Evolutionary conservation across 2,329 filamentous ascomycete species (phyloP).

Genomic region (Ophiostoma ips): DNA sequence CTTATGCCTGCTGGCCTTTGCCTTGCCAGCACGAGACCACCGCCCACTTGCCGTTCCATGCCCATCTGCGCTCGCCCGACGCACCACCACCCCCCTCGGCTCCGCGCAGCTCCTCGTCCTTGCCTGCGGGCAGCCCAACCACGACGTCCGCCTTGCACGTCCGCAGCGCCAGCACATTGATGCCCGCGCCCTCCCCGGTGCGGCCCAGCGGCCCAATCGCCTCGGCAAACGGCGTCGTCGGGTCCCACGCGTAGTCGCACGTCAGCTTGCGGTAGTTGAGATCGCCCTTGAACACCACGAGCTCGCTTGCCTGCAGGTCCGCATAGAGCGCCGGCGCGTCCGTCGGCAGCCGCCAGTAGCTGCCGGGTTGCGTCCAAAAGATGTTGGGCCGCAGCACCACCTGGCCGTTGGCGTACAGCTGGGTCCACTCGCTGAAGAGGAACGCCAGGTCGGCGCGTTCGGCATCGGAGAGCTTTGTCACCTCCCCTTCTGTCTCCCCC

Average conservation of each 20-base stretch:
- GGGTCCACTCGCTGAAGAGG: constrained; percentile 70
- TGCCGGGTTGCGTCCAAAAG: constrained; percentile 83
- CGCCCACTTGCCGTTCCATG: constrained; percentile 92
- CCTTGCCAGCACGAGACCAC: constrained; percentile 76
- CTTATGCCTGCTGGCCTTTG: too few species aligned
- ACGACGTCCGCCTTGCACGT: constrained; percentile 97
- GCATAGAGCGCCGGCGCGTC: constrained; percentile 53
- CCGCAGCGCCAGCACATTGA: constrained; percentile 74
- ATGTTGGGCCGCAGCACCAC: constrained; percentile 68
- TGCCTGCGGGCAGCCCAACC: constrained; percentile 64
- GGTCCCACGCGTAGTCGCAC: constrained; percentile 67
- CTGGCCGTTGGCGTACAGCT: constrained; percentile 69
- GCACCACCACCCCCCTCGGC: constrained; percentile 59
- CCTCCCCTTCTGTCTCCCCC: too few species aligned
- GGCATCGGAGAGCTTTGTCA: constrained; percentile 48
- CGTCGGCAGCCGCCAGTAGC: constrained; percentile 74
- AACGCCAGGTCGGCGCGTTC: constrained; percentile 57
- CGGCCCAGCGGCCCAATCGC: constrained; percentile 79
- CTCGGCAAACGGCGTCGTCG: constrained; percentile 71
- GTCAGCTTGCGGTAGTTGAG: constrained; percentile 91
- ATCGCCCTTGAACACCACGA: constrained; percentile 95
- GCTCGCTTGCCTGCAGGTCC: constrained; percentile 68
- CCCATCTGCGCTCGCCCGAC: constrained; percentile 65
- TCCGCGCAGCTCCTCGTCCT: constrained; percentile 65
- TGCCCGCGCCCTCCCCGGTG: constrained; percentile 59